phyloP scores from a whole-genome alignment of 148 eudicot species.

The Rhododendron vialii region DNA sequence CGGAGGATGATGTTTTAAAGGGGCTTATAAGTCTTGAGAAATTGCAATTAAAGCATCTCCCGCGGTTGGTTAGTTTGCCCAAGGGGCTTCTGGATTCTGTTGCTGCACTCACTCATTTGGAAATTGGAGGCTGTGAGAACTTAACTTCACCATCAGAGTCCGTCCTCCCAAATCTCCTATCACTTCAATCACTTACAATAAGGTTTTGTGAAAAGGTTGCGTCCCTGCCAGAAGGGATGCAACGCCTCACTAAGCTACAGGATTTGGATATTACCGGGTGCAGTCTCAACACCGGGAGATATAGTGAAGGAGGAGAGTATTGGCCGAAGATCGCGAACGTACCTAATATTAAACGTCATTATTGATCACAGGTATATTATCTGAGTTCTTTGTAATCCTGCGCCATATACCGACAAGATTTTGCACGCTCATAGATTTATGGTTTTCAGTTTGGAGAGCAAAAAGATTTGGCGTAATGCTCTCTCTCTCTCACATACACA shows the following conservation, averaged over 20 bases:
- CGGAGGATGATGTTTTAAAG: neutral
- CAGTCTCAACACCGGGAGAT: neutral
- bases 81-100: neutral
- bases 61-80: too few relatives aligned
- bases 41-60: too few relatives aligned
- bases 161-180: too few relatives aligned
- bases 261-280: rapidly evolving
- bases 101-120: neutral
- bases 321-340: neutral
- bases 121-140: rapidly evolving
- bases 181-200: neutral
- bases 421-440: too few relatives aligned
- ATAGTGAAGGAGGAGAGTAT: neutral
- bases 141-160: neutral
- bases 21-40: neutral
- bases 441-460: too few relatives aligned
- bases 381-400: too few relatives aligned
- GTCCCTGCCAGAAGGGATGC: neutral
- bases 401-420: too few relatives aligned
- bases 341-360: too few relatives aligned
- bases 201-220: rapidly evolving
- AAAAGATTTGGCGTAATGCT: too few relatives aligned
- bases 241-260: neutral
- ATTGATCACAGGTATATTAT: too few relatives aligned
- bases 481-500: too few relatives aligned